These are phyloP conservation scores for Tolypocladium cylindrosporum DNA, from an alignment of 2,329 filamentous ascomycete genomes.

Conservation along the genomic window DNA sequence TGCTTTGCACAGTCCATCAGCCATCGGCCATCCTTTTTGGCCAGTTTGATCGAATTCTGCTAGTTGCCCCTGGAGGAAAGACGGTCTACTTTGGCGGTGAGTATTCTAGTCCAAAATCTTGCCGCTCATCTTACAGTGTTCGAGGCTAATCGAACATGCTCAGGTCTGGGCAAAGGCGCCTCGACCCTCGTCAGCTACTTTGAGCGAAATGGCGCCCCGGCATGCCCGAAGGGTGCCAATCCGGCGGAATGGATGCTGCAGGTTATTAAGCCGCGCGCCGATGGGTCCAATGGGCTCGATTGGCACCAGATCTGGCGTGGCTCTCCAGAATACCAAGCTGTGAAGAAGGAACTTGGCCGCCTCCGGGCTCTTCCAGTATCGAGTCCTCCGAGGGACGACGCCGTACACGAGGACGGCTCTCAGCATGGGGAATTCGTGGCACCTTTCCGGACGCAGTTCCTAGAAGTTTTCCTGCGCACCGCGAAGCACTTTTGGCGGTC, in stretches of 20 bases:
- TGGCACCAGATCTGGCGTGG: constrained; percentile 55
- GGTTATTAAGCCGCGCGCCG: constrained; percentile 54
- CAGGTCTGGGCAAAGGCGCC: constrained; percentile 53
- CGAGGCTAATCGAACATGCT: too few relatives aligned
- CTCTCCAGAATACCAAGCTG: constrained; percentile 43
- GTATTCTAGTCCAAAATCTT: too few relatives aligned
- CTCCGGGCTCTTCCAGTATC: neutral
- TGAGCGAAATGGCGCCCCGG: constrained; percentile 55
- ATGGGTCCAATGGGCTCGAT: constrained; percentile 48
- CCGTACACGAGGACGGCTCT: constrained; percentile 24
- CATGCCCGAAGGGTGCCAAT: constrained; percentile 60
- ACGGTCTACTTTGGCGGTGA: constrained; percentile 74
- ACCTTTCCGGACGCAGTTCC: constrained; percentile 57
- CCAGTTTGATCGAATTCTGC: constrained; percentile 72
- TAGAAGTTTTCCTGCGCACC: constrained; percentile 60
- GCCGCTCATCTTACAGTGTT: too few relatives aligned
- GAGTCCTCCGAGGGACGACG: constrained; percentile 1
- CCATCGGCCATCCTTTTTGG: constrained; percentile 94
- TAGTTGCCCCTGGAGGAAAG: constrained; percentile 64
- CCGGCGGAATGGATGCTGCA: constrained; percentile 74
- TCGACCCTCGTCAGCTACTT: constrained; percentile 63
- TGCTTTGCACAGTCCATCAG: constrained; percentile 94
- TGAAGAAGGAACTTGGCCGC: constrained; percentile 42
- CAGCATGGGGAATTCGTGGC: constrained; percentile 71
- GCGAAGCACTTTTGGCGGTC: constrained; percentile 92